A percentile compares a stretch with the other conserved stretches of the same genome.
phyloP scores from a whole-genome alignment of 495 filamentous ascomycete genomes.

The Aspergillus olivimuriae region DNA sequence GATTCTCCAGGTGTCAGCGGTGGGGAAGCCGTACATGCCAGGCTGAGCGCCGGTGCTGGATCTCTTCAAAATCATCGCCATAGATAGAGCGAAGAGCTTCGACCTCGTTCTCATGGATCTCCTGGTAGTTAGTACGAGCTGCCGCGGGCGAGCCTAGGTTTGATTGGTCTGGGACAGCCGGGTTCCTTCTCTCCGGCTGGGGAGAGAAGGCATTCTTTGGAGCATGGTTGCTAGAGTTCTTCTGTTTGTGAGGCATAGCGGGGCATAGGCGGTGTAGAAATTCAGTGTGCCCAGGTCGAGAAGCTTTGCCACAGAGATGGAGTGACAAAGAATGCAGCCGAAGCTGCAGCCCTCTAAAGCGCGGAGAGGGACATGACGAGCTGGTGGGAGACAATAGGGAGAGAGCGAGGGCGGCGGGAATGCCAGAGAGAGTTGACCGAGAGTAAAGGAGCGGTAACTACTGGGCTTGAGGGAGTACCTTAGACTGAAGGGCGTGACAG shows the following conservation, averaged over 20 bases:
- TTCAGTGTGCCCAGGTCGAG: conserved; percentile 16
- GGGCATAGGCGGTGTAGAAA: conserved; percentile 28
- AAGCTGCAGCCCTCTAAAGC: conserved; percentile 36
- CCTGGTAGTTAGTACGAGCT: conserved; percentile 62
- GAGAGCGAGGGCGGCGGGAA: conserved; percentile 7
- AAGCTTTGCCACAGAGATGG: conserved; percentile 21
- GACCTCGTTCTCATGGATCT: conserved; percentile 81
- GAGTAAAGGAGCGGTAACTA: conserved; percentile 13
- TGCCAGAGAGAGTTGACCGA: conserved; percentile 5
- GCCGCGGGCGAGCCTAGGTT: conserved; percentile 22
- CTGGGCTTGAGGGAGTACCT: not conserved
- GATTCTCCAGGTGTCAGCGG: no score
- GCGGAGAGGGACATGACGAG: conserved; percentile 17
- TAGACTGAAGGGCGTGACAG: no score
- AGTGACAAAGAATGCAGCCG: conserved; percentile 36
- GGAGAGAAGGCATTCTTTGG: conserved; percentile 22
- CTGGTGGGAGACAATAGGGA: not conserved
- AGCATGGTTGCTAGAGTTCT: conserved; percentile 34
- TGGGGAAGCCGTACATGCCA: conserved; percentile 64
- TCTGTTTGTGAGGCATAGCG: conserved; percentile 48
- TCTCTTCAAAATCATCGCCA: conserved; percentile 78
- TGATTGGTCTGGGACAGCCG: conserved; percentile 22
- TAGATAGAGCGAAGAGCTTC: conserved; percentile 87
- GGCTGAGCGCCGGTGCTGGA: conserved; percentile 63
- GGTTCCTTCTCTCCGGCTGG: conserved; percentile 27